Base-by-base conservation (phyloP, 2,329 filamentous ascomycete genomes). In the Aspergillus sp. region DNA sequence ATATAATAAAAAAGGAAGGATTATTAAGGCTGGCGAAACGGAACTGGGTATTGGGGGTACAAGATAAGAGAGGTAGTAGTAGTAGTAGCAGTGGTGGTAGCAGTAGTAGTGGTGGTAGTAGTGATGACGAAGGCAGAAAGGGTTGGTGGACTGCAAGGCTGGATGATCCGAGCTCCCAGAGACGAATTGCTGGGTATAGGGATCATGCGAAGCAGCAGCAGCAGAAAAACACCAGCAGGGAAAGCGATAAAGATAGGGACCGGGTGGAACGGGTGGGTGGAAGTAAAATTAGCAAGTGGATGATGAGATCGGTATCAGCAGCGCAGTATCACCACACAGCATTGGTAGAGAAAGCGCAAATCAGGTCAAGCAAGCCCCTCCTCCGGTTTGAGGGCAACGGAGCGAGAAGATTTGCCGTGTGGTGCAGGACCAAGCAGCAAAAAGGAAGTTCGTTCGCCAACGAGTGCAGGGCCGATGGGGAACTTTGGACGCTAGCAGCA, bases 401-500 rank as follows among this genome's bases (percentile, higher is more conserved):
- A 60, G 56, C n/a, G 36, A 67, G 59, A 53, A 62, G 62, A 64
- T 66, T 67, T 67, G 65, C 61, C 57, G 60, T 64, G 50, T 28
- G 39, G 61, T 64, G 63, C 60, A 66, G 58, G 57, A 64, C 56
- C 52, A 62, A 64, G 61, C 57, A 63, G 59, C 63, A 67, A 54
- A 54, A 56, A 47, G 59, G 60, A 28, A 2, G 25, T 8, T 28
- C 55, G 55, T 60, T 64, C 59, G 64, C 60, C 59, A 64, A 65
- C 58, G 41, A 59, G 60, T 62, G 57, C 64, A 64, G 57, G 60
- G 50, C 51, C 32, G 45, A 64, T 43, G 63, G 55, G 25, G 25
- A 28, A 28, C 25, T 8, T 28, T 28, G 25, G 58, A 62, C 61
- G 61, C 64, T 65, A 61, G 57, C 55, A 62, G 61, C 38, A 70